Base-by-base conservation (phyloP, 2,329 filamentous ascomycete genomes). In the Cryphonectria japonica region DNA sequence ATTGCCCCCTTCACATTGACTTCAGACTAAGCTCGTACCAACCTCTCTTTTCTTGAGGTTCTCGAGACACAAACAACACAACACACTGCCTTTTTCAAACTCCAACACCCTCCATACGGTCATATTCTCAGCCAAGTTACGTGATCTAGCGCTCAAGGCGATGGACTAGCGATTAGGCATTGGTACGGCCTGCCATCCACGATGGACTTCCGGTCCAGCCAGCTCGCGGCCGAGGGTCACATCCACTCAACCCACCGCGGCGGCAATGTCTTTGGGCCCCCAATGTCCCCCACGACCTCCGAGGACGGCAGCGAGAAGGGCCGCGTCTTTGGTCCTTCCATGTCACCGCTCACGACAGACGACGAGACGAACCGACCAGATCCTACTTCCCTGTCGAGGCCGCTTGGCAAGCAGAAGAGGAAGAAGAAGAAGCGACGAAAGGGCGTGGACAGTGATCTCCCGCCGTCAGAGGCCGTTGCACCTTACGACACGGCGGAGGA, bases 221-320 rank as follows among this genome's bases (percentile, higher is more conserved):
- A 67, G 62, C 59, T 43, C 22, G 63, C n/a, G 34, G 26, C 22
- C 3, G 37, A 64, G 13, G 4, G 32, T 7, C 43, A 59, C 8
- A 14, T 0, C 29, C 63, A 7, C 22, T 19, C 32, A 14, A 11
- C 37, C 9, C 19, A 54, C 14, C 54, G 41, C 14, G 54, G 59
- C 46, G 66, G 37, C 4, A 57, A 46, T 50, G 22, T 66, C 6
- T 57, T 72, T 29, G 71, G 69, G 7, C 63, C 71, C 13, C 41
- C 68, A n/a, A 70, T 72, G 66, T 71, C 71, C 5, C 69, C 71
- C 5, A 67, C 46, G 4, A 60, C 68, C 26, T 66, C 67, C 26
- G 26, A 46, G 26, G 16, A 46, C 13, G 59, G 19, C 7, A 34
- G 29, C 46, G 29, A 52, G 22, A 9, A 19, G 2, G 61, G 26